These are phyloP conservation scores for Acanthamoeba healyi DNA, from an alignment of 208 protist species.

Conservation along the genomic window DNA sequence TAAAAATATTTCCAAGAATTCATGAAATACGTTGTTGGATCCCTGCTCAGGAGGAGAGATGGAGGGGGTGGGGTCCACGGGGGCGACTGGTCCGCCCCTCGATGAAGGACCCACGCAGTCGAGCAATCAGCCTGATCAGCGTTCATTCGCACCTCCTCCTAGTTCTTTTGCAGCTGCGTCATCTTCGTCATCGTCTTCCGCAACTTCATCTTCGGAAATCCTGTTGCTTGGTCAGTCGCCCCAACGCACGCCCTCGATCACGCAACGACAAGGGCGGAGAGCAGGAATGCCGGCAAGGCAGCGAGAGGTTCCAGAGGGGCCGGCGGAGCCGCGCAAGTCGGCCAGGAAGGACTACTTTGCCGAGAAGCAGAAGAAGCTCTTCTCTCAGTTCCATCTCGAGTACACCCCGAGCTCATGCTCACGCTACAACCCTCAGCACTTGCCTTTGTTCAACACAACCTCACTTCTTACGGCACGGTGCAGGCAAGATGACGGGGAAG, in stretches of 20 bases:
- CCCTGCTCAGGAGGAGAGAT: background rate
- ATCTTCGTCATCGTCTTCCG: background rate
- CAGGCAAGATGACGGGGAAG: background rate
- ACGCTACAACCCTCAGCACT: background rate
- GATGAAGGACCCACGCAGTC: too few relatives aligned
- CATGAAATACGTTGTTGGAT: background rate
- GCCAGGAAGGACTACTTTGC: slow-evolving; percentile 18
- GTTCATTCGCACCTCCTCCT: too few relatives aligned
- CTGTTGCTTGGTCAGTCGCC: background rate
- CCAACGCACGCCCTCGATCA: background rate
- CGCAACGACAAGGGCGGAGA: background rate
- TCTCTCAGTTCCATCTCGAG: slow-evolving; percentile 44
- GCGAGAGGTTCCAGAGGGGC: background rate
- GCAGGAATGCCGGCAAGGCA: background rate
- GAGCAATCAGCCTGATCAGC: too few relatives aligned
- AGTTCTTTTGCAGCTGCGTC: too few relatives aligned
- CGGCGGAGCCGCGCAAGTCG: slow-evolving; percentile 6
- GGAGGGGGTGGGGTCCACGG: background rate
- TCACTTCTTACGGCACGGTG: background rate
- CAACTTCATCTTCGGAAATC: background rate
- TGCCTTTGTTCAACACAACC: background rate
- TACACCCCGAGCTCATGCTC: too few relatives aligned
- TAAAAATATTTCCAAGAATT: background rate
- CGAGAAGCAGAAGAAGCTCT: slow-evolving; percentile 62
- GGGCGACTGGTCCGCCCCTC: too few relatives aligned